A percentile compares a stretch with the other conserved stretches of the same genome.
Evolutionary conservation across 768 basidiomycete species (phyloP).

Genomic region (Scleroderma bovista): DNA sequence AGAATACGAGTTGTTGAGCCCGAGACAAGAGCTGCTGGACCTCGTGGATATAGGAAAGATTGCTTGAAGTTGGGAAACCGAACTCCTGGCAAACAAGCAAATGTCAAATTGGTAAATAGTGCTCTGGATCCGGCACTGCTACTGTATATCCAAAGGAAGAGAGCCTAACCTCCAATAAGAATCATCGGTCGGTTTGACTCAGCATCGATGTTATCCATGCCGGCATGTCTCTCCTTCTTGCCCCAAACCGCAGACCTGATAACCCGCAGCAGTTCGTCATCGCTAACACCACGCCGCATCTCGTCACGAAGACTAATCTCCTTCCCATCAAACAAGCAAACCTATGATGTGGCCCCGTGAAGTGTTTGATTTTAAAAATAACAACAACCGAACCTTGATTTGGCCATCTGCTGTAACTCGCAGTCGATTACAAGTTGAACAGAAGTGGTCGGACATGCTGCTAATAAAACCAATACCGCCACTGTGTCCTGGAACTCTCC

Average conservation of each 20-base stretch:
- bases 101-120: slow-evolving; percentile 14
- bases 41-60: slow-evolving; percentile 2
- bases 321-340: slow-evolving; percentile 82
- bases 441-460: slow-evolving; percentile 93
- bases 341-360: slow-evolving; percentile 38
- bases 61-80: background rate
- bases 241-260: slow-evolving; percentile 61
- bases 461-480: slow-evolving; percentile 86
- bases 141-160: slow-evolving; percentile 21
- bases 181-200: slow-evolving; percentile 84
- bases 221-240: slow-evolving; percentile 80
- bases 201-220: slow-evolving; percentile 78
- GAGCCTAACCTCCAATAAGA: slow-evolving; percentile 85
- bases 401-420: slow-evolving; percentile 87
- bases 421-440: slow-evolving; percentile 77
- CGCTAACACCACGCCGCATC: slow-evolving; percentile 59
- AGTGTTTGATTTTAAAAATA: background rate
- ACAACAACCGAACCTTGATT: slow-evolving; percentile 56
- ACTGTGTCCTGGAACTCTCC: slow-evolving; percentile 62
- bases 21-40: background rate
- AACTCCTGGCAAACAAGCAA: slow-evolving; percentile 17
- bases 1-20: background rate
- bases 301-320: slow-evolving; percentile 78
- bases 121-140: slow-evolving; percentile 11
- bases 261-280: slow-evolving; percentile 53